Percentiles rank a stretch among this genome's conserved stretches.
These are phyloP conservation scores for Hypomontagnella submonticulosa DNA, from an alignment of 495 filamentous ascomycete species.

Conservation along the genomic window DNA sequence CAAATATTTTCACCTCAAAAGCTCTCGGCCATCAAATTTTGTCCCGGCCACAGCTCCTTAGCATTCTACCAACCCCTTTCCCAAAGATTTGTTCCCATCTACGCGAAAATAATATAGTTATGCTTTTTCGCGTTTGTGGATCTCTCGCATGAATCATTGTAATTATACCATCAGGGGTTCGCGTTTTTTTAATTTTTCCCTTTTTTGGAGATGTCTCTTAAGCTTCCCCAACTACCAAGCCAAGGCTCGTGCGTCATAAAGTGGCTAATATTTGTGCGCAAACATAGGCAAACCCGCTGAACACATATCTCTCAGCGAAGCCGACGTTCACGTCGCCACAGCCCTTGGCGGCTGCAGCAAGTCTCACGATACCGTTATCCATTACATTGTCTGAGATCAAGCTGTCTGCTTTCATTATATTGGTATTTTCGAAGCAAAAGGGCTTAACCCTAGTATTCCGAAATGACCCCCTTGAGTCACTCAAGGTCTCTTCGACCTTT, in stretches of 20 bases:
- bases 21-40: neutral
- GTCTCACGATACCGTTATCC: constrained; percentile 94
- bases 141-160: constrained; percentile 41
- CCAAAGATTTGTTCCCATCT: constrained; percentile 14
- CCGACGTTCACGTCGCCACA: constrained; percentile 91
- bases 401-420: constrained; percentile 95
- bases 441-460: constrained; percentile 95
- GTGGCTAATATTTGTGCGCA: constrained; percentile 54
- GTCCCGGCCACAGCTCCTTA: neutral
- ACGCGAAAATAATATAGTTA: constrained; percentile 23
- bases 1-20: constrained; percentile 16
- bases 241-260: constrained; percentile 44
- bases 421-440: constrained; percentile 97
- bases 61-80: constrained; percentile 18
- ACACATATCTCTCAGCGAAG: constrained; percentile 92
- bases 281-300: constrained; percentile 87
- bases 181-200: constrained; percentile 33
- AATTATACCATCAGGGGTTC: constrained; percentile 42
- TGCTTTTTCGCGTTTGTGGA: constrained; percentile 35
- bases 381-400: constrained; percentile 97
- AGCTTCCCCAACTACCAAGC: constrained; percentile 29
- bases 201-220: constrained; percentile 32
- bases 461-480: constrained; percentile 96
- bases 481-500: constrained; percentile 98
- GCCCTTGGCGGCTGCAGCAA: constrained; percentile 91